phyloP scores from a whole-genome alignment of 1,284 basidiomycete species.

The Ustanciosporium gigantosporum region DNA sequence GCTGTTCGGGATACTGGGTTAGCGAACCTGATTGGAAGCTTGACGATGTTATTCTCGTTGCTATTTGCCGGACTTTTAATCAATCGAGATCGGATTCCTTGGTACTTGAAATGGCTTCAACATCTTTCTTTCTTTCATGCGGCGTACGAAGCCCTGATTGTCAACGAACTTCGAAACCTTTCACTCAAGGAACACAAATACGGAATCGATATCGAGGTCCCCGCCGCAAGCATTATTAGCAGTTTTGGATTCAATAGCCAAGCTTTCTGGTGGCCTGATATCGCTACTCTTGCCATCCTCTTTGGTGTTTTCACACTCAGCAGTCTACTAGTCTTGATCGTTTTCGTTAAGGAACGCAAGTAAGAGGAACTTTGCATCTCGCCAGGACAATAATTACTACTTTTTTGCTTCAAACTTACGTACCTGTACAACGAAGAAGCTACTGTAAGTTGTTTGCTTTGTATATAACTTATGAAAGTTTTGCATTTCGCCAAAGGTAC shows the following conservation, averaged over 20 bases:
- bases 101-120: slow-evolving; percentile 79
- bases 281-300: slow-evolving; percentile 19
- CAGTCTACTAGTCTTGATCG: slow-evolving; percentile 25
- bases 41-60: slow-evolving; percentile 91
- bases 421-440: no score
- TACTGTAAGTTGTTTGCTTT: no score
- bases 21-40: slow-evolving; percentile 86
- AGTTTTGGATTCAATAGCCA: slow-evolving; percentile 46
- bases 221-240: slow-evolving; percentile 41
- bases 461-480: no score
- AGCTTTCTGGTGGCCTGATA: slow-evolving; percentile 48
- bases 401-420: no score
- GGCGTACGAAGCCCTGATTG: slow-evolving; percentile 92
- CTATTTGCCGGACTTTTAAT: slow-evolving; percentile 93
- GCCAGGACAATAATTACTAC: no score
- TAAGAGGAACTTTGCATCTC: neutral
- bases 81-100: slow-evolving; percentile 82
- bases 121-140: slow-evolving; percentile 96
- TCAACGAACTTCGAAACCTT: slow-evolving; percentile 92
- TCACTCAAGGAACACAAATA: slow-evolving; percentile 74
- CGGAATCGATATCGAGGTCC: slow-evolving; percentile 49
- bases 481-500: no score
- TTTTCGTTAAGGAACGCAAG: slow-evolving; percentile 44
- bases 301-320: slow-evolving; percentile 23
- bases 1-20: slow-evolving; percentile 81